These are phyloP conservation scores for Urochloa ruziziensis DNA, from an alignment of 176 grass and related monocot species.

Conservation along the genomic window DNA sequence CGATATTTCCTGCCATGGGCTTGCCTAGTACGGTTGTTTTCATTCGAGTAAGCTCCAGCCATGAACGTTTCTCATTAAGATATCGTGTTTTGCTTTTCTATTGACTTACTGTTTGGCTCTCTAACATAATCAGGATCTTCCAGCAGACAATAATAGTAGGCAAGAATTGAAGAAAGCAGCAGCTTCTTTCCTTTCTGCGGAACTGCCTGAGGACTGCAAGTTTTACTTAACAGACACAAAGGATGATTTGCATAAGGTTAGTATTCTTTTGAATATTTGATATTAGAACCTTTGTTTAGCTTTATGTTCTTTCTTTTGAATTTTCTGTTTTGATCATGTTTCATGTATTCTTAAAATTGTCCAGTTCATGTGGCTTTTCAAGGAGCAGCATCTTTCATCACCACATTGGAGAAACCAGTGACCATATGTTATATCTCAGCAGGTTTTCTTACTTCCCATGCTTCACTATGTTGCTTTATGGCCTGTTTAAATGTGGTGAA, in stretches of 20 bases:
- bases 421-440: slow-evolving; percentile 88
- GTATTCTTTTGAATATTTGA: slow-evolving; percentile 15
- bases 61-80: slow-evolving; percentile 5
- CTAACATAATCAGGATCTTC: slow-evolving; percentile 74
- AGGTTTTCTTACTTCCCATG: slow-evolving; percentile 47
- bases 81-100: not conserved
- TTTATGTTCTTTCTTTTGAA: not conserved
- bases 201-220: slow-evolving; percentile 92
- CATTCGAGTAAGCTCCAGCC: slow-evolving; percentile 61
- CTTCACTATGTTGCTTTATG: not conserved
- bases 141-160: slow-evolving; percentile 76
- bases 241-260: slow-evolving; percentile 95
- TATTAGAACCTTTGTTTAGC: not conserved
- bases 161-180: slow-evolving; percentile 84
- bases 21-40: slow-evolving; percentile 92
- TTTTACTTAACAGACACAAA: slow-evolving; percentile 87
- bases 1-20: slow-evolving; percentile 74
- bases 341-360: not conserved
- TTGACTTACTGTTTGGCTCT: not conserved
- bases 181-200: slow-evolving; percentile 71
- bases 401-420: slow-evolving; percentile 97
- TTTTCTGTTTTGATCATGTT: slow-evolving; percentile 6
- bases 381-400: slow-evolving; percentile 82
- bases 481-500: too few relatives aligned
- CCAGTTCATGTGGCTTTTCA: slow-evolving; percentile 98